Percentiles rank a stretch among this genome's conserved stretches.
Evolutionary conservation across 2,329 filamentous ascomycete species (phyloP).

Genomic region (Clarireedia homoeocarpa): DNA sequence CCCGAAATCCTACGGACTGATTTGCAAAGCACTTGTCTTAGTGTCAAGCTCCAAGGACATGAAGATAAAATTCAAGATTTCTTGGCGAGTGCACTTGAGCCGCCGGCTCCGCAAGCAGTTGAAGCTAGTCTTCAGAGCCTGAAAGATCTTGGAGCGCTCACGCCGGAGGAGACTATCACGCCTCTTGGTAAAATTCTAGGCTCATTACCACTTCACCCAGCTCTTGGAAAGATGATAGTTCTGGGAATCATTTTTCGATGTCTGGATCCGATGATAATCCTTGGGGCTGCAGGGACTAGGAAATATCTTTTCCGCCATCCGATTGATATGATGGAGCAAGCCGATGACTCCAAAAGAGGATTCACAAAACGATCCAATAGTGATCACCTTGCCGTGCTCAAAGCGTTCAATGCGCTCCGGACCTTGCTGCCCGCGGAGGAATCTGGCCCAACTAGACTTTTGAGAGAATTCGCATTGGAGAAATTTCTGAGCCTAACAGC

Average conservation of each 20-base stretch:
- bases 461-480: conserved; percentile 6
- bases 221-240: conserved; percentile 87
- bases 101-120: conserved; percentile 73
- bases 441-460: neutral
- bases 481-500: conserved; percentile 26
- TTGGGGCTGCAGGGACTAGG: conserved; percentile 67
- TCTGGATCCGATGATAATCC: conserved; percentile 76
- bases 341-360: conserved; percentile 61
- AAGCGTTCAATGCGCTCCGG: conserved; percentile 36
- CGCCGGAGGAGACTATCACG: conserved; percentile 68
- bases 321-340: conserved; percentile 62
- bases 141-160: conserved; percentile 77
- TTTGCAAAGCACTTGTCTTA: conserved; percentile 84
- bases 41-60: conserved; percentile 89
- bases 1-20: conserved; percentile 88
- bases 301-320: conserved; percentile 76
- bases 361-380: conserved; percentile 50
- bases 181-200: conserved; percentile 82
- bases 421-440: conserved; percentile 16
- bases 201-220: conserved; percentile 82
- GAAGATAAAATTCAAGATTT: conserved; percentile 69
- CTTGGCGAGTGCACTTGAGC: conserved; percentile 75
- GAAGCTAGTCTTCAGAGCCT: conserved; percentile 73
- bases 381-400: conserved; percentile 39
- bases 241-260: conserved; percentile 90